Evolutionary conservation across 192 early-diverging fungal genomes (phyloP), one percentile per base, ranked within the genome.

Genomic region (Pecoramyces ruminantium): DNA sequence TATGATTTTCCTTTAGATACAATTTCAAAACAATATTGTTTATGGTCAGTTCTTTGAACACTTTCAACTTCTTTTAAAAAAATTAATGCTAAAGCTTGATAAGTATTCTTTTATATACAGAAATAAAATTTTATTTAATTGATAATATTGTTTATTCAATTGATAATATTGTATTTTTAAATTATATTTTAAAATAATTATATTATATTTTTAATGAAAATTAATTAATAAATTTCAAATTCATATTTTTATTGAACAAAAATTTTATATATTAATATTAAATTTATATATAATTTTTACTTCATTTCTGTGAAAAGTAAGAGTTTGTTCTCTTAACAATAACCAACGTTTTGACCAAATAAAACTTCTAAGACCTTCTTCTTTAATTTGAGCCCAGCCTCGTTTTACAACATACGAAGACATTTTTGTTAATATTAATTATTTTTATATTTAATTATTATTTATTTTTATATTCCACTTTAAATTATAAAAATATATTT

Each of bases 331-430:
- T 80, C 94, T 90, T 29, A 99, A 87, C 15, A 97, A 87, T 79
- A 93, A 90, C 91, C 94, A 97, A 82, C 96, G 86, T 86, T 96
- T 96, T 77, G 94, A 94, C 97, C 97, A 99, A 83, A 99, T 92
- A 88, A 95, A 99, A 78, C 93, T 90, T 80, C 92, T 86, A 67
- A 96, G 85, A 15, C 95, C 95, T 78, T 96, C 95, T 79, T 99
- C 96, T 88, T 96, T 96, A 80, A 96, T 90, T 25, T 90, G 90
- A 78, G 92, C 87, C 82, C 94, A 94, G 34, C 95, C 95, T 40
- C 93, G 87, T 86, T 96, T 96, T 79, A 93, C 83, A 28, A 93
- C 87, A 83, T 82, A 51, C 3, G 42, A 51, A 21, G 42, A 51
- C 42, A 51, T 51, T 21, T 21, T 51, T 21, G 17, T 39, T 13